A percentile compares a stretch with the other conserved stretches of the same genome.
Conservation (phyloP, 2,329 filamentous ascomycete genomes). For the Fusarium secorum region DNA sequence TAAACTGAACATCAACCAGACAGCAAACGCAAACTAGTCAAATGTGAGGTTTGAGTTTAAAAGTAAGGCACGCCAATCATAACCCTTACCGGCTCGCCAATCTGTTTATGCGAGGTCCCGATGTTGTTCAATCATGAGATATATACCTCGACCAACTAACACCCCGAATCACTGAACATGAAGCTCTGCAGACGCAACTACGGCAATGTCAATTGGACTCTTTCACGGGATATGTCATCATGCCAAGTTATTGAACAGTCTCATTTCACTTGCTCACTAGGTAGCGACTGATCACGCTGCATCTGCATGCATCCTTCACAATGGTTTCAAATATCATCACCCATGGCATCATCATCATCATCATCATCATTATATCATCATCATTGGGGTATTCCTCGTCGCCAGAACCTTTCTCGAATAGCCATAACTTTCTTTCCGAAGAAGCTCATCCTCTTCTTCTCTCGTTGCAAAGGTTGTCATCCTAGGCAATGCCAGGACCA, state of each 20-base stretch:
- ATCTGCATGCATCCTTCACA: neutral
- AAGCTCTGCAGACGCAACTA: neutral
- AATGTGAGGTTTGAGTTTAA: neutral
- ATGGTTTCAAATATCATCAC: neutral
- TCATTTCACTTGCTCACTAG: neutral
- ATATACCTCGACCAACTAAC: neutral
- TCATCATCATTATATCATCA: neutral
- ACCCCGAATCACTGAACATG: neutral
- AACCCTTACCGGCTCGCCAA: neutral
- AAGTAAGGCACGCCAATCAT: slow-evolving; percentile 9
- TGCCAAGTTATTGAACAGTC: neutral
- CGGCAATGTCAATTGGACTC: neutral
- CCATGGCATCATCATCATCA: neutral
- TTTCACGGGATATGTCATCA: neutral
- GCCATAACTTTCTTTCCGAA: neutral
- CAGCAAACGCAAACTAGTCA: neutral
- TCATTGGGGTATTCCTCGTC: neutral
- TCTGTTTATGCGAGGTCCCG: neutral
- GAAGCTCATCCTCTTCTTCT: neutral
- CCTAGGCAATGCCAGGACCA: slow-evolving; percentile 24
- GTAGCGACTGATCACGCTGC: neutral
- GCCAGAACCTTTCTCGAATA: neutral
- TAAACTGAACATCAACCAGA: neutral
- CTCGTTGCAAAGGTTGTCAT: neutral
- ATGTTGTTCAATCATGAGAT: neutral